phyloP scores from a whole-genome alignment of 2,329 filamentous ascomycete species.

The Ophiostoma sp. region DNA sequence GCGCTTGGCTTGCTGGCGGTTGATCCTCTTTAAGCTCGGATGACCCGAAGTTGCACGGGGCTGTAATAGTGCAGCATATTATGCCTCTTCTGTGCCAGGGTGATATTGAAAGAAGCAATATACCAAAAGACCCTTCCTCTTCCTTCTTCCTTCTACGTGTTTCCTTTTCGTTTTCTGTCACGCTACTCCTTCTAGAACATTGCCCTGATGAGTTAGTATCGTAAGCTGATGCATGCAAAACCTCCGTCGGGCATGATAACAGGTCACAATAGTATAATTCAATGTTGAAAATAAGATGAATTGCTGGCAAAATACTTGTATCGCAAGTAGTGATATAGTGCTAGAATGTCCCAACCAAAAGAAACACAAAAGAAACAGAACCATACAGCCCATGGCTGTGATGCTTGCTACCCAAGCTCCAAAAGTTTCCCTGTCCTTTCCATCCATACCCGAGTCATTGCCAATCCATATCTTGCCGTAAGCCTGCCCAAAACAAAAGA shows the following conservation, averaged over 20 bases:
- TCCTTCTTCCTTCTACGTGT: too few species aligned
- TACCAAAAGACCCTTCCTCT: too few species aligned
- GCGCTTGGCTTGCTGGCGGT: neutral
- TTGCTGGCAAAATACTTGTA: neutral
- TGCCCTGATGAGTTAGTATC: neutral
- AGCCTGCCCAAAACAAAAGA: neutral
- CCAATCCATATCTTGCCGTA: neutral
- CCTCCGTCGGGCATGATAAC: too few species aligned
- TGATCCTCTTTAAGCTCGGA: neutral
- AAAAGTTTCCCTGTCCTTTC: neutral
- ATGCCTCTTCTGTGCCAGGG: neutral
- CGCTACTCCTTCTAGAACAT: neutral
- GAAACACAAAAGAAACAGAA: neutral
- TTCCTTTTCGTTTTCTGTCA: neutral
- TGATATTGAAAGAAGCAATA: neutral
- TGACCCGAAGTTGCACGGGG: neutral
- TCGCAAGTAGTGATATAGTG: conserved; percentile 4
- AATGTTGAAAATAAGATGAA: neutral
- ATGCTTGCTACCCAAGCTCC: neutral
- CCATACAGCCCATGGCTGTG: neutral
- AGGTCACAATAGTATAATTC: too few species aligned
- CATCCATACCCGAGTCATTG: neutral
- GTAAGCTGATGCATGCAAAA: too few species aligned
- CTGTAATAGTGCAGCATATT: too few species aligned
- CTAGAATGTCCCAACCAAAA: neutral